Conservation (phyloP, 2,329 filamentous ascomycete species). For the Knoxdaviesia proteae region DNA sequence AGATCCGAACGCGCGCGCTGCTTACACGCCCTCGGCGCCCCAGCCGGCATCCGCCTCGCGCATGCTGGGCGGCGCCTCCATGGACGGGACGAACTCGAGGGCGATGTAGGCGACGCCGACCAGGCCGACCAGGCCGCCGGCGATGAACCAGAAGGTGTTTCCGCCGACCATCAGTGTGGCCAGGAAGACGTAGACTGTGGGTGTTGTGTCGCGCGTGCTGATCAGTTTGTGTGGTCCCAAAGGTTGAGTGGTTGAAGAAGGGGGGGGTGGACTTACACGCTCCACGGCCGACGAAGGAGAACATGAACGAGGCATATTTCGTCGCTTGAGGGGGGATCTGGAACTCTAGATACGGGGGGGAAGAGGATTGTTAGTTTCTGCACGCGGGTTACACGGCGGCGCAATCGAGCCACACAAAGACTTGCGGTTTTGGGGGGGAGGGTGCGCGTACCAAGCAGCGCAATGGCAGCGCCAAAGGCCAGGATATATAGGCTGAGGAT, state of each 20-base stretch:
- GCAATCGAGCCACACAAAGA: not conserved
- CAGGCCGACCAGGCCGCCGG: slow-evolving; percentile 58
- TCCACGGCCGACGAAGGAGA: slow-evolving; percentile 90
- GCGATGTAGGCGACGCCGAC: slow-evolving; percentile 59
- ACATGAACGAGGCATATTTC: slow-evolving; percentile 91
- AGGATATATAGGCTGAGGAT: slow-evolving; percentile 74
- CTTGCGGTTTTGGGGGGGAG: not conserved
- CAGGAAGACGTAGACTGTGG: slow-evolving; percentile 81
- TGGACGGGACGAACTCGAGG: slow-evolving; percentile 58
- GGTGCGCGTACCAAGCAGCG: slow-evolving; percentile 31
- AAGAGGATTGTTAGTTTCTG: not conserved
- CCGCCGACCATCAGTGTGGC: slow-evolving; percentile 64
- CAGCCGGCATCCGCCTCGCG: slow-evolving; percentile 55
- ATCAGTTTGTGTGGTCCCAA: not conserved
- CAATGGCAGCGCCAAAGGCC: slow-evolving; percentile 66
- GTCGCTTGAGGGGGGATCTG: slow-evolving; percentile 84
- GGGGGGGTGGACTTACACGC: slow-evolving; percentile 45
- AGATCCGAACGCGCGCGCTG: not conserved
- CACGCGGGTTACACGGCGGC: not conserved
- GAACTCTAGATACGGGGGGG: slow-evolving; percentile 39
- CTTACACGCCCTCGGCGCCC: slow-evolving; percentile 57
- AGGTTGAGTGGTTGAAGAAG: not conserved
- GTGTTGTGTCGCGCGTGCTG: slow-evolving; percentile 2
- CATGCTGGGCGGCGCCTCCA: slow-evolving; percentile 67
- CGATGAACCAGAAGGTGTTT: slow-evolving; percentile 45